Evolutionary conservation across 345 rosid species (phyloP), one percentile per base, ranked within the genome.

Genomic region (Clausena lansium): DNA sequence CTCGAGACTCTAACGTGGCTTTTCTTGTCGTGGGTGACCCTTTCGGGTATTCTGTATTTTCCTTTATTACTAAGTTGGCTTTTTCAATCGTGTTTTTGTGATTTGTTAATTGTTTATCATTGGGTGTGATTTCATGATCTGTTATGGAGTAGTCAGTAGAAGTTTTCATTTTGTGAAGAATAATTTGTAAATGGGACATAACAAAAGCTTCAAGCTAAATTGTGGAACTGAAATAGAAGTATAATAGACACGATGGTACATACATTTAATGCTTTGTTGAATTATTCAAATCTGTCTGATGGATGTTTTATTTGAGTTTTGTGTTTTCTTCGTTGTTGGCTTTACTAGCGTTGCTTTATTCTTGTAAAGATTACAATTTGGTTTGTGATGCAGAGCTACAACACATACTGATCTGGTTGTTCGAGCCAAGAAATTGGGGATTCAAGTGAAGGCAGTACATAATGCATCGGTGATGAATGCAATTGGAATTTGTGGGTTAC

Each of bases 391-490:
- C 85, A 96, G 98, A 79, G 98, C 98, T 71, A 97, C 99, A 9
- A 94, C 98, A 9, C 98, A 97, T 76, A 85, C 90, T 4, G 99
- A 92, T 83, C 93, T 96, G 74, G 97, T 94, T 77, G 99, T 97
- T 64, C 85, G 97, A 81, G 99, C 99, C 15, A 94, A 89, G 89
- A 82, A 80, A 70, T 81, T 87, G 47, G 90, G 97, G 64, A 86
- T 94, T 32, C 83, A 83, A 62, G 94, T 94, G 57, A 90, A 88
- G 83, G 98, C 91, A 50, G 86, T 97, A 57, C 94, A 89, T 83
- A 94, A 97, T 83, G 98, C 98, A 61, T 97, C 99, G 0, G 97
- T 93, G 74, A 94, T 97, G 97, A 97, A 93, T 82, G 99, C 97
- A 1, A 81, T 97, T 69, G 98, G 98, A 81, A 82, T 91, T 59